Conservation (phyloP, 306 rosid genomes). For the Cyclanthera cordifolia region DNA sequence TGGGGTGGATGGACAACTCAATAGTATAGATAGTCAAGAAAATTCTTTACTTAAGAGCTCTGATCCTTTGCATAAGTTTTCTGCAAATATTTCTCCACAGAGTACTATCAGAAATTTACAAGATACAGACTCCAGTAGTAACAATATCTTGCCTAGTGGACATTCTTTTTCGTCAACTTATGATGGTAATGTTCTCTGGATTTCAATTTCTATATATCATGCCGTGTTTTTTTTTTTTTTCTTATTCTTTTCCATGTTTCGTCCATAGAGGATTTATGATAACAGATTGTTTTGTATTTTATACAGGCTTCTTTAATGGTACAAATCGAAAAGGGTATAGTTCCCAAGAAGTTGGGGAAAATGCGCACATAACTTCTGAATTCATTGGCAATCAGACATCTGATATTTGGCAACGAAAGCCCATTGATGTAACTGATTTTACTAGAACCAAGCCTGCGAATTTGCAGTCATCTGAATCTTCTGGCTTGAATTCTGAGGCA, state of each 20-base stretch:
- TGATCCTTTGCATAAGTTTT: constrained; percentile 28
- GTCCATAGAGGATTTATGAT: constrained; percentile 16
- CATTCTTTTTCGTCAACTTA: constrained; percentile 25
- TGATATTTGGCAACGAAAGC: constrained; percentile 27
- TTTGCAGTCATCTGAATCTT: constrained; percentile 32
- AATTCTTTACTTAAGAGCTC: constrained; percentile 30
- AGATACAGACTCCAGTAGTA: constrained; percentile 34
- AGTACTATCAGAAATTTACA: constrained; percentile 29
- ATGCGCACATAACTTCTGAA: constrained; percentile 22
- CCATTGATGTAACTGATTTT: constrained; percentile 24
- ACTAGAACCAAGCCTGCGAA: constrained; percentile 26
- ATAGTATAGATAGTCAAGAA: constrained; percentile 32
- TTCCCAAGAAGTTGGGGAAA: constrained; percentile 31
- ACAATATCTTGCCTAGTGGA: constrained; percentile 24
- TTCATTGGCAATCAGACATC: constrained; percentile 28
- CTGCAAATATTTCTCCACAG: constrained; percentile 37
- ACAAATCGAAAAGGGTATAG: constrained; percentile 13
- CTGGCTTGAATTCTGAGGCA: constrained; percentile 25
- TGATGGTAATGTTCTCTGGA: constrained; percentile 35
- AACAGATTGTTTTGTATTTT: constrained; percentile 13
- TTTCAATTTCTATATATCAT: constrained; percentile 9
- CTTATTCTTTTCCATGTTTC: background rate
- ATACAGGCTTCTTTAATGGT: constrained; percentile 18
- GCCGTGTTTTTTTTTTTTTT: constrained; percentile 7
- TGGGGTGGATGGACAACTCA: constrained; percentile 32